phyloP scores from a whole-genome alignment of 371 early-diverging fungal genomes.

The Zopfochytrium polystomum region DNA sequence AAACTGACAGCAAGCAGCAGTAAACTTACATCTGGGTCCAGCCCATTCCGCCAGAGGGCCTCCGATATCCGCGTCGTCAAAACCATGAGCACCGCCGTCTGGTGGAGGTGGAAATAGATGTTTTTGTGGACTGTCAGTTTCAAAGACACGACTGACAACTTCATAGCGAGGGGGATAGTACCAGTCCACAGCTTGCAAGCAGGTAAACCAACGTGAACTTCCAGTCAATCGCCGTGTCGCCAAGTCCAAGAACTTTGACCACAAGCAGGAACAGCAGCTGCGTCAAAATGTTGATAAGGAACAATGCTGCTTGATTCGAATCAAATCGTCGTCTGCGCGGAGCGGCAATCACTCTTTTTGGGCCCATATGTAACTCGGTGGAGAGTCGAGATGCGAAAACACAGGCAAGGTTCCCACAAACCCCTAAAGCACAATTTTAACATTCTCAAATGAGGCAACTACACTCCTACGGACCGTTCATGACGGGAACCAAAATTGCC shows the following conservation, averaged over 20 bases:
- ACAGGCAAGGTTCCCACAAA: conserved; percentile 77
- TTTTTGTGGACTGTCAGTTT: too few relatives aligned
- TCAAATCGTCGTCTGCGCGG: conserved; percentile 53
- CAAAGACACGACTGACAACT: too few relatives aligned
- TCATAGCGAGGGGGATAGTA: too few relatives aligned
- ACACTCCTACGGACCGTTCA: too few relatives aligned
- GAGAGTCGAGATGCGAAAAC: conserved; percentile 80
- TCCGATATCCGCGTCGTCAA: conserved; percentile 50
- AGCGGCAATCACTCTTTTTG: conserved; percentile 3
- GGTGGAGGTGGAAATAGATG: too few relatives aligned
- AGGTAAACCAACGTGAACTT: conserved; percentile 43
- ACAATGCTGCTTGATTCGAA: conserved; percentile 55
- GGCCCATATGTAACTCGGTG: conserved; percentile 64
- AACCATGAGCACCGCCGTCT: conserved; percentile 21
- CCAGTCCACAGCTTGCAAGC: conserved; percentile 40
- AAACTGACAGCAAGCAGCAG: too few relatives aligned
- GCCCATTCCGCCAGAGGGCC: conserved; percentile 63
- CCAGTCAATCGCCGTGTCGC: conserved; percentile 32
- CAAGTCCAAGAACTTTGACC: conserved; percentile 57
- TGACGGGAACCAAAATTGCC: conserved; percentile 69
- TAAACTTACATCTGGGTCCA: conserved; percentile 65
- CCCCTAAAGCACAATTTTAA: too few relatives aligned
- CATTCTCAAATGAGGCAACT: too few relatives aligned
- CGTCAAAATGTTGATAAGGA: conserved; percentile 69
- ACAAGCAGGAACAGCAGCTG: conserved; percentile 64